A percentile compares a stretch with the other conserved stretches of the same genome.
Conservation (phyloP, 2,329 filamentous ascomycete genomes). For the Apiospora hydei region DNA sequence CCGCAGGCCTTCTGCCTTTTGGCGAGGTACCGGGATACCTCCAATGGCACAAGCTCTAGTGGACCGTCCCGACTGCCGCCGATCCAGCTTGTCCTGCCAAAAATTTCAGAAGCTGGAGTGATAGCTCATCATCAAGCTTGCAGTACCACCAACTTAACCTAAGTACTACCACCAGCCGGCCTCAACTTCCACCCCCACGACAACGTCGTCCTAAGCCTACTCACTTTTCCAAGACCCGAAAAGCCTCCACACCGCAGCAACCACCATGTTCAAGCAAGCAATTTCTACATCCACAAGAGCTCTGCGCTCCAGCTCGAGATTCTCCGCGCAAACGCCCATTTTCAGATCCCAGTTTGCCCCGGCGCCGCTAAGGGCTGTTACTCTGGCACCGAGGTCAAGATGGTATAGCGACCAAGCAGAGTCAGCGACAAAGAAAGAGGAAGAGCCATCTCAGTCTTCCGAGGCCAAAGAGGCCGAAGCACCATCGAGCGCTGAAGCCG, state of each 20-base stretch:
- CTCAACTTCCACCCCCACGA: not conserved
- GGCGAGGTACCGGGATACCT: constrained; percentile 3
- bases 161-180: not conserved
- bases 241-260: not conserved
- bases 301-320: constrained; percentile 40
- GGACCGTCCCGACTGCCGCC: constrained; percentile 10
- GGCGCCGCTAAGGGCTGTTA: constrained; percentile 43
- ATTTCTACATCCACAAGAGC: constrained; percentile 40
- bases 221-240: not conserved
- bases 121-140: constrained; percentile 9
- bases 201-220: not conserved
- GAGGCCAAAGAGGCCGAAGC: constrained; percentile 42
- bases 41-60: constrained; percentile 6
- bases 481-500: constrained; percentile 54
- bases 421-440: constrained; percentile 50
- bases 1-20: not conserved
- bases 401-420: constrained; percentile 49
- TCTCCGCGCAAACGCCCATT: constrained; percentile 58
- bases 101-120: constrained; percentile 5
- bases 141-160: not conserved
- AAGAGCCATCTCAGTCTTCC: constrained; percentile 41
- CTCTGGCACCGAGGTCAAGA: constrained; percentile 35
- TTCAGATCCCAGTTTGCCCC: constrained; percentile 53
- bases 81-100: constrained; percentile 1
- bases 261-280: constrained; percentile 42